A percentile compares a stretch with the other conserved stretches of the same genome.
Conservation (phyloP, 495 filamentous ascomycete species). For the Penicillium robsamsonii region DNA sequence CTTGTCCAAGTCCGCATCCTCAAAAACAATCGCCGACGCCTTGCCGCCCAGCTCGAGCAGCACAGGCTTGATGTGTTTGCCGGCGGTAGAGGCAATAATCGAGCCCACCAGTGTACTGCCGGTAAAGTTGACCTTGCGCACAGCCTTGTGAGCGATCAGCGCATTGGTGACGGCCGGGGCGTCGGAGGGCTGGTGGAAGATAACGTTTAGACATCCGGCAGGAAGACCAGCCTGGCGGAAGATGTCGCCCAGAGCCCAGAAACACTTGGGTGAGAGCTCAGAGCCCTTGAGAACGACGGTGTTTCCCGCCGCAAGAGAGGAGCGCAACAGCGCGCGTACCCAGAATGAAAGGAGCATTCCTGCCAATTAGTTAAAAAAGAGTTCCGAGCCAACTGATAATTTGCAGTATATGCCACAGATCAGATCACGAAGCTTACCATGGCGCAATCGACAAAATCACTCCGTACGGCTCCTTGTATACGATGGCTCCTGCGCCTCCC, state of each 20-base stretch:
- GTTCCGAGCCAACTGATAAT: constrained; percentile 5
- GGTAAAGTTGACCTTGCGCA: constrained; percentile 64
- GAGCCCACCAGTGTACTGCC: constrained; percentile 56
- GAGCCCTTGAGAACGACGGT: constrained; percentile 74
- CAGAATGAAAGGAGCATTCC: constrained; percentile 64
- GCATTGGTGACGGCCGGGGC: constrained; percentile 54
- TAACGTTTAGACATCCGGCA: constrained; percentile 54
- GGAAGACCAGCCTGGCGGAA: constrained; percentile 73
- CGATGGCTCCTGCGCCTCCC: constrained; percentile 53
- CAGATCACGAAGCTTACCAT: constrained; percentile 53
- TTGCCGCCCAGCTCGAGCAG: constrained; percentile 65
- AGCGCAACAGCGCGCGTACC: constrained; percentile 64
- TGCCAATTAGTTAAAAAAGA: constrained; percentile 23
- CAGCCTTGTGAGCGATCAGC: constrained; percentile 53
- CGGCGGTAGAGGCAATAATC: constrained; percentile 55
- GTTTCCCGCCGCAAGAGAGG: constrained; percentile 80
- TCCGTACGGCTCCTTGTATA: constrained; percentile 76
- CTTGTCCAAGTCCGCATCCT: constrained; percentile 57
- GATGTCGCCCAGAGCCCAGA: constrained; percentile 67
- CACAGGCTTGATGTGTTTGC: constrained; percentile 55
- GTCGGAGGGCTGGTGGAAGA: constrained; percentile 53
- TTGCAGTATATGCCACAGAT: constrained; percentile 2
- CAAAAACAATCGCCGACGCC: constrained; percentile 56
- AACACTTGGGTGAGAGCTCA: constrained; percentile 72
- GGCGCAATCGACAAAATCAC: constrained; percentile 80